Evolutionary conservation across 1,139 yeast genomes (phyloP).

Genomic region (Suzukiozyma palmioleophila): DNA sequence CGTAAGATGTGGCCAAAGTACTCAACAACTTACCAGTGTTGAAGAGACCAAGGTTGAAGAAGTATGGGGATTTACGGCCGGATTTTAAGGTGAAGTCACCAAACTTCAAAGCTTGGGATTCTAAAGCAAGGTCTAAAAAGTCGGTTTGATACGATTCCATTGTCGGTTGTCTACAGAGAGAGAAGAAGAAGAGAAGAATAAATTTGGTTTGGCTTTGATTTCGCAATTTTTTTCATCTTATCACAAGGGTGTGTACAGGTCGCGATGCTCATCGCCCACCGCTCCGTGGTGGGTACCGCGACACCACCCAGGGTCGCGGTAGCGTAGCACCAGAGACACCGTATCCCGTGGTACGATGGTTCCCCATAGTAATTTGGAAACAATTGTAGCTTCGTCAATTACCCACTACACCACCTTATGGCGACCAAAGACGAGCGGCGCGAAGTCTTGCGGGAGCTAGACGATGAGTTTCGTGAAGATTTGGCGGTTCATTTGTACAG

Average conservation of each 20-base stretch:
- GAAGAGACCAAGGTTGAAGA: slow-evolving; percentile 90
- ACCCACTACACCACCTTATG: slow-evolving; percentile 6
- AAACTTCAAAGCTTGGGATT: slow-evolving; percentile 76
- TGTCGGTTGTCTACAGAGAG: neutral
- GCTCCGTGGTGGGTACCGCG: too few species aligned
- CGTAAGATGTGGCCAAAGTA: slow-evolving; percentile 81
- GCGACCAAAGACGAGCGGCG: slow-evolving; percentile 19
- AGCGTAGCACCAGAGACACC: too few species aligned
- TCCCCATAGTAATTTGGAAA: too few species aligned
- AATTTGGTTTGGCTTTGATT: neutral
- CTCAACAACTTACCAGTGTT: slow-evolving; percentile 75
- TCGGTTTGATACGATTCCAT: slow-evolving; percentile 50
- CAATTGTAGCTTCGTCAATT: too few species aligned
- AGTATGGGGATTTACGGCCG: slow-evolving; percentile 93
- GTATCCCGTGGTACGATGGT: too few species aligned
- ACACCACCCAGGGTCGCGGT: too few species aligned
- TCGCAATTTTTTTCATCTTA: neutral
- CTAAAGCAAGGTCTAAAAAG: slow-evolving; percentile 78
- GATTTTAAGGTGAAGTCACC: slow-evolving; percentile 88
- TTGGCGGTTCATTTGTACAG: slow-evolving; percentile 52
- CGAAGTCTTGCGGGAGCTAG: slow-evolving; percentile 31
- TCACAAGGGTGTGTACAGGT: neutral
- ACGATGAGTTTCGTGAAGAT: slow-evolving; percentile 43
- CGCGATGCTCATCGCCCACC: neutral
- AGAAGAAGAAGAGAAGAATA: slow-evolving; percentile 4